phyloP scores from a whole-genome alignment of 2,329 filamentous ascomycete genomes.

The Eutypella sp. region DNA sequence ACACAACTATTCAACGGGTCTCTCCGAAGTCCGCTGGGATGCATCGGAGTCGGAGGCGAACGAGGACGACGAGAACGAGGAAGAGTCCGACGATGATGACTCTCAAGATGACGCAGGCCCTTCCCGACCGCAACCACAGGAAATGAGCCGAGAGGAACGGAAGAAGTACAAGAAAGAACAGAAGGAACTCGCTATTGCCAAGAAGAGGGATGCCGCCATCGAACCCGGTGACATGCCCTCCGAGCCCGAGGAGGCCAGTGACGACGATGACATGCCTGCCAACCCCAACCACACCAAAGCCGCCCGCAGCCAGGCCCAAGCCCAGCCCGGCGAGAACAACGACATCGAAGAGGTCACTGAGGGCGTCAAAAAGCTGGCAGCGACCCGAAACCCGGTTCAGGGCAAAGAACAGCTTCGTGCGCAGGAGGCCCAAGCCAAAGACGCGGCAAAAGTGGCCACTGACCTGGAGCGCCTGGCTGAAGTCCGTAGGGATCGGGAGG shows the following conservation, averaged over 20 bases:
- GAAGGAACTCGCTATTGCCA: slow-evolving; percentile 83
- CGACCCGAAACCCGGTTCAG: slow-evolving; percentile 63
- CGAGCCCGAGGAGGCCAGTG: slow-evolving; percentile 54
- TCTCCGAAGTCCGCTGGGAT: no score
- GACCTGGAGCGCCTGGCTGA: slow-evolving; percentile 79
- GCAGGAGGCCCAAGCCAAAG: slow-evolving; percentile 92
- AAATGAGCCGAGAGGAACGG: slow-evolving; percentile 80
- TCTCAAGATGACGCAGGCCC: slow-evolving; percentile 35
- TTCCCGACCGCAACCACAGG: slow-evolving; percentile 36
- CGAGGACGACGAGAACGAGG: slow-evolving; percentile 44
- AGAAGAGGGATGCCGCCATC: slow-evolving; percentile 64
- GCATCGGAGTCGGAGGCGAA: no score
- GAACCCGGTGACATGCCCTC: slow-evolving; percentile 84
- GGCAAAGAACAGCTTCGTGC: slow-evolving; percentile 89
- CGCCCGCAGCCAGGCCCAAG: slow-evolving; percentile 52
- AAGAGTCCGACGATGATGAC: slow-evolving; percentile 35
- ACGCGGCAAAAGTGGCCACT: slow-evolving; percentile 85
- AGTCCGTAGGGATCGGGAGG: slow-evolving; percentile 81
- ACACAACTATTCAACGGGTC: no score
- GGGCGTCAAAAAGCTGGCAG: slow-evolving; percentile 51
- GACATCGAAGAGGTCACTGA: slow-evolving; percentile 47
- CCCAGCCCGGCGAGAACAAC: slow-evolving; percentile 35
- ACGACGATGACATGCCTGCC: slow-evolving; percentile 65
- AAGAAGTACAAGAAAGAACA: slow-evolving; percentile 82
- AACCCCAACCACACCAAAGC: slow-evolving; percentile 91